Conservation (phyloP, 2,329 filamentous ascomycete genomes). For the Phaeosphaeria sp. region DNA sequence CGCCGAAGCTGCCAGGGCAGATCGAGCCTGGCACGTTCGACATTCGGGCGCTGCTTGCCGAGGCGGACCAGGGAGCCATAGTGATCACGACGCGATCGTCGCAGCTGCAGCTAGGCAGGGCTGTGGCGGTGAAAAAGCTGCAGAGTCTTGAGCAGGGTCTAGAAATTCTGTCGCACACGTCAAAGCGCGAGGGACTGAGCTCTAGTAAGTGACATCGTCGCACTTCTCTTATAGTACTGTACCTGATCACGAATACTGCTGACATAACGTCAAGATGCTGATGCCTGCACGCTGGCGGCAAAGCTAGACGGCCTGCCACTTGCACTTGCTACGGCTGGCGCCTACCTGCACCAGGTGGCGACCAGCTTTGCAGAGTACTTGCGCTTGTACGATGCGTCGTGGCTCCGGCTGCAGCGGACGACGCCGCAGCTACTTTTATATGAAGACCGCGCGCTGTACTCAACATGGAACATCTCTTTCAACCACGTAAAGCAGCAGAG, state of each 20-base stretch:
- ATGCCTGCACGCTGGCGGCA: background rate
- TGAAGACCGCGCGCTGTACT: slow-evolving; percentile 34
- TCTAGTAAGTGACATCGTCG: background rate
- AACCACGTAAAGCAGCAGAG: slow-evolving; percentile 44
- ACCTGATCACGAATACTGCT: background rate
- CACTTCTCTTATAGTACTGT: background rate
- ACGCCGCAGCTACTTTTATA: slow-evolving; percentile 35
- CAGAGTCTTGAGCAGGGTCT: slow-evolving; percentile 4
- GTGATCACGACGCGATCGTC: slow-evolving; percentile 9
- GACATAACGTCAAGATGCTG: slow-evolving; percentile 25
- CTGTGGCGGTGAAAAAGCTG: slow-evolving; percentile 9
- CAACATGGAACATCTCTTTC: slow-evolving; percentile 52
- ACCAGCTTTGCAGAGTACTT: slow-evolving; percentile 52
- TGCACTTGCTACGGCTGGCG: slow-evolving; percentile 20
- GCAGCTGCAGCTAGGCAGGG: slow-evolving; percentile 5
- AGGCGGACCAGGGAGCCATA: slow-evolving; percentile 2
- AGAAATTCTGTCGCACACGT: slow-evolving; percentile 9
- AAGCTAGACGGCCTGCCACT: background rate
- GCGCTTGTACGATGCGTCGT: slow-evolving; percentile 49
- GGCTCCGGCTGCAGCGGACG: slow-evolving; percentile 37
- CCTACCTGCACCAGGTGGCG: slow-evolving; percentile 51
- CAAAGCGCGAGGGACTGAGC: slow-evolving; percentile 3
- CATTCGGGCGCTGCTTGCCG: slow-evolving; percentile 25
- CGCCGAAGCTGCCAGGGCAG: slow-evolving; percentile 33
- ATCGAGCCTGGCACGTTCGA: slow-evolving; percentile 25